Conservation (phyloP, 768 basidiomycete species). For the Atractiella rhizophila region DNA sequence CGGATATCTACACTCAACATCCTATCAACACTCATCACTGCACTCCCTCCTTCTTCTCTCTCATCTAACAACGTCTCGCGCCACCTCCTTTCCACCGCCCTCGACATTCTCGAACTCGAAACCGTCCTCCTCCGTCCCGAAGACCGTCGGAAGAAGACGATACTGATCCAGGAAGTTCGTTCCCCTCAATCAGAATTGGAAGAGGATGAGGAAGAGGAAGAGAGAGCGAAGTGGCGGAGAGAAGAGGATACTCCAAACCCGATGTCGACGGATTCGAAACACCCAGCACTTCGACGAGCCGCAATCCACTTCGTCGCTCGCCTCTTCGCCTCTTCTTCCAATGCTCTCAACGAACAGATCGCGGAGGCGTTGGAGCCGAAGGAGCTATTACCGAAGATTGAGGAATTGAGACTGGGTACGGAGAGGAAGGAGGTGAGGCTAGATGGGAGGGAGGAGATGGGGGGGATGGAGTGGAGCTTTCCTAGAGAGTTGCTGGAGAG, state of each 20-base stretch:
- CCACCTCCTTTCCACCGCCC: conserved; percentile 47
- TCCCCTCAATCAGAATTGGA: not conserved
- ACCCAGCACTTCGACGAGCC: conserved; percentile 58
- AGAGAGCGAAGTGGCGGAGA: conserved; percentile 18
- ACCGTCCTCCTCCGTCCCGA: conserved; percentile 38
- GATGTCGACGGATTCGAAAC: conserved; percentile 34
- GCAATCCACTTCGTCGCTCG: conserved; percentile 58
- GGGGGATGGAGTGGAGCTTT: conserved; percentile 11
- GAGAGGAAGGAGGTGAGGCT: conserved; percentile 1
- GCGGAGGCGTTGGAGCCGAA: not conserved
- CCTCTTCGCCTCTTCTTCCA: conserved; percentile 33
- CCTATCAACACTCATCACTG: conserved; percentile 42
- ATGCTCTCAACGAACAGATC: conserved; percentile 12
- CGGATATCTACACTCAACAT: conserved; percentile 44
- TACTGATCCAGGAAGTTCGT: not conserved
- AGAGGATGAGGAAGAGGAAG: conserved; percentile 29
- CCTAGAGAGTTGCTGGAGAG: conserved; percentile 27
- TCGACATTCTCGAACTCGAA: too few relatives aligned
- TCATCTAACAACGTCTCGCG: conserved; percentile 37
- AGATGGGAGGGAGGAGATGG: conserved; percentile 2
- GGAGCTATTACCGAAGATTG: not conserved
- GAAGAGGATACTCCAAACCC: conserved; percentile 29
- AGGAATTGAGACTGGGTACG: conserved; percentile 1
- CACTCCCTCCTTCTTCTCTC: conserved; percentile 36
- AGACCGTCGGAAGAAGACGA: conserved; percentile 6